Evolutionary conservation across 208 protist genomes (phyloP).

Genomic region (Crithidia bombi): DNA sequence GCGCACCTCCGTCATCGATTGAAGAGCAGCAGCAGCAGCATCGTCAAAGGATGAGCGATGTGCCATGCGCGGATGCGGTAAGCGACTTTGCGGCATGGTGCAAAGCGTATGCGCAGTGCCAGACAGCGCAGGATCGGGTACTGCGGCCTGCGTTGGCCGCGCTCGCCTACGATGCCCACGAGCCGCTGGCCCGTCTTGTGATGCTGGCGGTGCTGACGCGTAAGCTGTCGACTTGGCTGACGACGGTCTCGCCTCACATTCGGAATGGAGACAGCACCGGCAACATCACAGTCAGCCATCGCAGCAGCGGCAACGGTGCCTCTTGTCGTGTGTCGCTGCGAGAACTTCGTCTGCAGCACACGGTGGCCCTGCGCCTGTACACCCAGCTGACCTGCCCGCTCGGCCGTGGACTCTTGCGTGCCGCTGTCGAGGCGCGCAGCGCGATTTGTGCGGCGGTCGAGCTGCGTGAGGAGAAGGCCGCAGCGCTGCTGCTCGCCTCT

Average conservation of each 20-base stretch:
- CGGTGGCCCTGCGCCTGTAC: slow-evolving; percentile 32
- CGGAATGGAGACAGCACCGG: not conserved
- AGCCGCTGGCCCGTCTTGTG: slow-evolving; percentile 48
- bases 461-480: slow-evolving; percentile 14
- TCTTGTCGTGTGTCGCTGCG: not conserved
- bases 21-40: not conserved
- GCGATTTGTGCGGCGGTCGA: slow-evolving; percentile 28
- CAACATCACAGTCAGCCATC: not conserved
- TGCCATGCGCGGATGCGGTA: not conserved
- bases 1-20: not conserved
- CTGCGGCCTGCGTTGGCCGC: slow-evolving; percentile 61
- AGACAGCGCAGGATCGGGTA: slow-evolving; percentile 49
- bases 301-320: slow-evolving; percentile 3
- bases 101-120: slow-evolving; percentile 18
- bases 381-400: slow-evolving; percentile 33
- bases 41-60: not conserved
- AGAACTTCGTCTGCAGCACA: slow-evolving; percentile 32
- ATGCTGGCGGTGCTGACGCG: slow-evolving; percentile 37
- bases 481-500: not conserved
- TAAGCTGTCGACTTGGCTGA: slow-evolving; percentile 26
- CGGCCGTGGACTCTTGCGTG: slow-evolving; percentile 14
- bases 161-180: slow-evolving; percentile 56
- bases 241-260: slow-evolving; percentile 4
- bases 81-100: slow-evolving; percentile 1
- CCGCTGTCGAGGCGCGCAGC: slow-evolving; percentile 18